Conservation (phyloP, 2,329 filamentous ascomycete genomes). For the Colletotrichum sp. region DNA sequence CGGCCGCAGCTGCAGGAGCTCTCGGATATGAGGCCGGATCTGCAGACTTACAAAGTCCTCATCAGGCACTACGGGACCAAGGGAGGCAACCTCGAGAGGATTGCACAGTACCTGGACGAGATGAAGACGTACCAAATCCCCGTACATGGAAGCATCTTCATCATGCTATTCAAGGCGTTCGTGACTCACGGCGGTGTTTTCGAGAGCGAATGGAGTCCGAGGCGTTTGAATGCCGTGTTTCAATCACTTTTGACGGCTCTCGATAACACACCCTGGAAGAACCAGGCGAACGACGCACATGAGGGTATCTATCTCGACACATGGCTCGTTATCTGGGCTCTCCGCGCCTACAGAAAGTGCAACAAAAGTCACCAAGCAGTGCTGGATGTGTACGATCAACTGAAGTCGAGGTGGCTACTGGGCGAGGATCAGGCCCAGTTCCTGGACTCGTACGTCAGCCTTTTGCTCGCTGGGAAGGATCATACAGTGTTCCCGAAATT, state of each 20-base stretch:
- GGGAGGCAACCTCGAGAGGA: slow-evolving; percentile 73
- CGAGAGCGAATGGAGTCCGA: slow-evolving; percentile 73
- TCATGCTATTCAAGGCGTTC: slow-evolving; percentile 86
- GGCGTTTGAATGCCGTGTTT: slow-evolving; percentile 73
- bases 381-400: slow-evolving; percentile 56
- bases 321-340: slow-evolving; percentile 65
- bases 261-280: slow-evolving; percentile 38
- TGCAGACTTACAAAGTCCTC: slow-evolving; percentile 80
- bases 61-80: slow-evolving; percentile 74
- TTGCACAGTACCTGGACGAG: slow-evolving; percentile 76
- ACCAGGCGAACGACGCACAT: slow-evolving; percentile 22
- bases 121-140: slow-evolving; percentile 75
- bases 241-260: slow-evolving; percentile 64
- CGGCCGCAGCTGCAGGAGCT: slow-evolving; percentile 60
- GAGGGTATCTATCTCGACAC: slow-evolving; percentile 57
- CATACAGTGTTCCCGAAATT: not conserved
- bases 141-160: slow-evolving; percentile 77
- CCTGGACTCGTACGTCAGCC: slow-evolving; percentile 50
- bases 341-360: slow-evolving; percentile 70
- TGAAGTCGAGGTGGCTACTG: slow-evolving; percentile 54
- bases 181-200: slow-evolving; percentile 68
- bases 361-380: slow-evolving; percentile 52
- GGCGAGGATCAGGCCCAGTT: slow-evolving; percentile 45
- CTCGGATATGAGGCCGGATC: slow-evolving; percentile 73
- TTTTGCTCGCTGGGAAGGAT: slow-evolving; percentile 39